Evolutionary conservation across 2,329 filamentous ascomycete genomes (phyloP), one percentile per base, ranked within the genome.

Genomic region (Setomelanomma holmii): DNA sequence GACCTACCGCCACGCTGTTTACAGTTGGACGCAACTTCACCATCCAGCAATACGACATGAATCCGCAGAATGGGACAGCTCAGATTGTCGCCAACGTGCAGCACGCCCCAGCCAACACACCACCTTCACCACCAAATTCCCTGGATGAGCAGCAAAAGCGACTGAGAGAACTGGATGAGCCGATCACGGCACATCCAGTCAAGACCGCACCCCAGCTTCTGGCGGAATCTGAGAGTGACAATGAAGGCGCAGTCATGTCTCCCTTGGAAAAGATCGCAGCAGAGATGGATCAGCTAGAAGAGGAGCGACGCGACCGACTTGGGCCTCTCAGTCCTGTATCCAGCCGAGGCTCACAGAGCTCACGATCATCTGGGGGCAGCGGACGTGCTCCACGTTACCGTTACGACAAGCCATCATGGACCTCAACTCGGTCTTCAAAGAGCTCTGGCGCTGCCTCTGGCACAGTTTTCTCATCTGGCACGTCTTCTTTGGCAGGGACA

Each of bases 31-130:
- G 88, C 35, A 91, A 93, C 63, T 88, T 93, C 69, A 95, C 91
- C 3, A 89, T 96, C 2, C 93, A 98, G 74, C 95, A 99, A 73
- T 98, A 96, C 71, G 93, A 98, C 71, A 82, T 98, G 38, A 96
- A 96, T 66, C 90, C 90, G 7, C 63, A 45, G 34, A 75, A 61
- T 36, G 71, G 72, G 19, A 86, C 88, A 6, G 84, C 90, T 11
- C 80, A 86, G 69, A 86, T 97, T 79, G 90, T 97, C 22, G 88
- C 89, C 56, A 93, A 92, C 69, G 89, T 95, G 11, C 93, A 96
- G 66, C 93, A 97, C 73, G 85, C 89, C 24, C 90, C 91, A 19
- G 86, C 89, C 55, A 82, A 89, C 22, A 82, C 92, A 12, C 90
- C 91, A 23, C 89, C 92, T 0, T 92, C 89, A 1, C 90, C 91